These are phyloP conservation scores for Xerocomus cyaneibrunnescens DNA, from an alignment of 1,284 basidiomycete genomes.

Conservation along the genomic window DNA sequence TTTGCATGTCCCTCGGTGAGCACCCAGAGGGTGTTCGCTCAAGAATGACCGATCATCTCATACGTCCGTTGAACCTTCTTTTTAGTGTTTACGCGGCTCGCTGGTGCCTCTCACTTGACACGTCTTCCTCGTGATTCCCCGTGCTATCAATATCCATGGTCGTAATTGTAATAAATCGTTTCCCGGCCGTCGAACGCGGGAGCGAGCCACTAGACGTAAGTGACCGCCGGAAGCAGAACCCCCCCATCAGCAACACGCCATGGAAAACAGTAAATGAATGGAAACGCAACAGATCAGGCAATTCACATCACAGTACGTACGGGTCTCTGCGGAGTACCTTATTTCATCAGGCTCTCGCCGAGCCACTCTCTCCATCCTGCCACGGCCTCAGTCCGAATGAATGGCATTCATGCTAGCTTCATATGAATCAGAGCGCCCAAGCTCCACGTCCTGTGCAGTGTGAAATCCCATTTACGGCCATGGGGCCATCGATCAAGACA, in stretches of 20 bases:
- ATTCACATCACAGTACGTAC: conserved; percentile 10
- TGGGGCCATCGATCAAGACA: conserved; percentile 20
- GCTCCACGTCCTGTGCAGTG: conserved; percentile 33
- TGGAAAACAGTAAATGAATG: conserved; percentile 27
- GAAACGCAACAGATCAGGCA: conserved; percentile 20
- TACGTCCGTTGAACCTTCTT: conserved; percentile 29
- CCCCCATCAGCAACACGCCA: conserved; percentile 25
- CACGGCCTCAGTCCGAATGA: conserved; percentile 18
- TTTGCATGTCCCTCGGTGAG: conserved; percentile 17
- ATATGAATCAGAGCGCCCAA: conserved; percentile 25
- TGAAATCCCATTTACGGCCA: conserved; percentile 22
- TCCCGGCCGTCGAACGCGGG: conserved; percentile 29
- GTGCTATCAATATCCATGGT: conserved; percentile 25
- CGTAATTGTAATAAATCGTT: conserved; percentile 14
- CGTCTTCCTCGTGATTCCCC: conserved; percentile 19
- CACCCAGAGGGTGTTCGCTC: conserved; percentile 9
- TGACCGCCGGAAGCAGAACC: conserved; percentile 31
- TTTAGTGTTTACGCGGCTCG: conserved; percentile 26
- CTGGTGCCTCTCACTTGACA: conserved; percentile 21
- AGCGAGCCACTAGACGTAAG: conserved; percentile 36
- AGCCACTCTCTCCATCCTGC: conserved; percentile 12
- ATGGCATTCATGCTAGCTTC: conserved; percentile 21
- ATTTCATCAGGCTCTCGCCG: conserved; percentile 15
- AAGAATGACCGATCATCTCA: conserved; percentile 26
- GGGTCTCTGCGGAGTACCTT: conserved; percentile 23